A percentile compares a stretch with the other conserved stretches of the same genome.
Evolutionary conservation across 371 early-diverging fungal species (phyloP).

Genomic region (Mucor irregularis): DNA sequence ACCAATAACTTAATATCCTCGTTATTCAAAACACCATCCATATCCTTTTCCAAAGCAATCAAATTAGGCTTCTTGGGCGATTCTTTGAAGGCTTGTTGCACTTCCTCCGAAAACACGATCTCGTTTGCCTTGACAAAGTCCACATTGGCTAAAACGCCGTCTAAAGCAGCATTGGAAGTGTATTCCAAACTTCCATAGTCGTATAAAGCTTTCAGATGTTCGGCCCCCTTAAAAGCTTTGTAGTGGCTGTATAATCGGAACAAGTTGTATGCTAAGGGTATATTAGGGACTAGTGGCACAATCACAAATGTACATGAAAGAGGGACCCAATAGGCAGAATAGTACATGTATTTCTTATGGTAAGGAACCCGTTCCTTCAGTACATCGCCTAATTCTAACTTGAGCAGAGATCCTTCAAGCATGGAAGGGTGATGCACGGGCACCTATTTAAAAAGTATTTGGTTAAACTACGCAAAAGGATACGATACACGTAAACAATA

Average conservation of each 20-base stretch:
- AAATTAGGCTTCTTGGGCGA: slow-evolving; percentile 23
- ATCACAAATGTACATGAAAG: slow-evolving; percentile 69
- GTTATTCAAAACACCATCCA: slow-evolving; percentile 32
- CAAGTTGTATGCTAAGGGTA: slow-evolving; percentile 80
- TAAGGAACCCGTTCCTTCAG: slow-evolving; percentile 58
- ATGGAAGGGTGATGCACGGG: slow-evolving; percentile 46
- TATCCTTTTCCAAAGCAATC: slow-evolving; percentile 24
- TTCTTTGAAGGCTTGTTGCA: slow-evolving; percentile 14
- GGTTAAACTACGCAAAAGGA: too few species aligned
- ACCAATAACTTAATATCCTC: slow-evolving; percentile 27
- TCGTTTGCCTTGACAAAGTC: slow-evolving; percentile 16
- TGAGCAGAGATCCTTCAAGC: slow-evolving; percentile 33
- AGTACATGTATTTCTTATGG: slow-evolving; percentile 72
- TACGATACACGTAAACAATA: too few species aligned
- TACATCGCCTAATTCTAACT: slow-evolving; percentile 49
- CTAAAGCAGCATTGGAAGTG: neutral
- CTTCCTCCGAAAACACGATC: slow-evolving; percentile 36
- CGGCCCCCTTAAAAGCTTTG: slow-evolving; percentile 71
- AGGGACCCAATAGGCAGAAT: slow-evolving; percentile 72
- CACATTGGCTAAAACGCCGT: neutral
- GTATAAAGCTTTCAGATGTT: slow-evolving; percentile 46
- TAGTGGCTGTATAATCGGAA: slow-evolving; percentile 84
- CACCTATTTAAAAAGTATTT: too few species aligned
- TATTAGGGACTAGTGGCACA: slow-evolving; percentile 81
- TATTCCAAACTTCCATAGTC: slow-evolving; percentile 11